Base-by-base conservation (phyloP, 2,329 filamentous ascomycete species). In the Madurella fahalii region DNA sequence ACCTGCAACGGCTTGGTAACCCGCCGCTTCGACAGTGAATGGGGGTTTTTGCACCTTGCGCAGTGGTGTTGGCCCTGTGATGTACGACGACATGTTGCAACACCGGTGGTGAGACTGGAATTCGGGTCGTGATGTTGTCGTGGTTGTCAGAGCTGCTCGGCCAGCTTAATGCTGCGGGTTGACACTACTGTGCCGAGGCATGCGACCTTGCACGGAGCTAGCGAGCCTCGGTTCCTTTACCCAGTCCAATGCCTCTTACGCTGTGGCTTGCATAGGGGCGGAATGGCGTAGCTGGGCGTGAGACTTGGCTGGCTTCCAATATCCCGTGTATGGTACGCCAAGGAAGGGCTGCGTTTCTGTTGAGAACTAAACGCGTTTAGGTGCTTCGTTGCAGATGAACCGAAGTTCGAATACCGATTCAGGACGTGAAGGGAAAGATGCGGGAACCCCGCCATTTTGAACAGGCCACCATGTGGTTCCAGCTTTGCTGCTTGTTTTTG, bases 21-120 rank as follows among this genome's bases (percentile, higher is more conserved):
- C 87, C 15, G 87, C 76, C 11, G 80, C 83, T 64, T 94, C 88
- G 66, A 91, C 75, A 53, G 86, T 86, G 76, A 86, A 93, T 13
- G 90, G 89, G 34, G 84, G 81, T 70, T 84, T 83, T 72, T 87
- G 85, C 65, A 81, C 75, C 72, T 81, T 81, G 65, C 77, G 72
- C 58, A 83, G 68, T 58, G 81, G 81, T 67, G 77, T 72, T 30
- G 76, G 69, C 60, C 76, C 64, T 65, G 64, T 52, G 20, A 64
- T 73, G 69, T 71, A 75, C 62, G 66, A 74, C 64, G 69, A 49
- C 69, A 72, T 72, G 31, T 34, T 63, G 58, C 2, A 13, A 11
- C 13, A 9, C 13, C 34, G 13, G 37, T 11, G 15, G 32, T n/a
- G 40, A 13, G 25, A 25, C 7, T 25, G 25, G 25, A 7, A 25